Conservation (phyloP, 176 grass and related monocot genomes). For the barley (Hordeum vulgare) region MorexV3_pseudomolecules_assembly NC_058518.1:508459365-508459864, state of each 20-base stretch:
- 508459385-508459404: conserved; percentile 31
- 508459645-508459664: background rate
- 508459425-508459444: background rate
- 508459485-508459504: background rate
- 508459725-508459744: background rate
- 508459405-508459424: background rate
- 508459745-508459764: background rate
- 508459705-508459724: background rate
- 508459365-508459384: conserved; percentile 17
- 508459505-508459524: background rate
- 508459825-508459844: conserved; percentile 98
- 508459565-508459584: background rate
- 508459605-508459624: background rate
- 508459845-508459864: conserved; percentile 96
- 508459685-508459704: background rate
- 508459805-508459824: conserved; percentile 91
- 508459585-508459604: background rate
- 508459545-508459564: background rate
- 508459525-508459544: background rate
- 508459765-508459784: conserved; percentile 45
- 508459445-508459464: conserved; percentile 9
- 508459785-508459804: conserved; percentile 80
- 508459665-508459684: background rate
- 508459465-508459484: background rate
- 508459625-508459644: background rate